Conservation (phyloP, 768 basidiomycete species). For the Pisolithus microcarpus region DNA sequence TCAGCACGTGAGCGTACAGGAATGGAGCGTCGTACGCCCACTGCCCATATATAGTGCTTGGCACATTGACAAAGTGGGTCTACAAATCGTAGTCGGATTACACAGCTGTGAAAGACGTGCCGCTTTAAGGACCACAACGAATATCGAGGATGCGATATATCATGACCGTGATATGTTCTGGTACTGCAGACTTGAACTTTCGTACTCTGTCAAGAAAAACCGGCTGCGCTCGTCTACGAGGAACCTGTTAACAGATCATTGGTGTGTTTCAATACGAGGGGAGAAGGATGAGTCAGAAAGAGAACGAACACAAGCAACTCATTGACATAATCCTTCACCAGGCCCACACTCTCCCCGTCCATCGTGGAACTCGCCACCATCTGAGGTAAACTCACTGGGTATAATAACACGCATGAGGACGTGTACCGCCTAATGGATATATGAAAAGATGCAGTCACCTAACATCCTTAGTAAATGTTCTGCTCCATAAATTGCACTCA, state of each 20-base stretch:
- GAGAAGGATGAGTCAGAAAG: neutral
- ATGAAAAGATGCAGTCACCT: conserved; percentile 46
- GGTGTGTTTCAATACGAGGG: neutral
- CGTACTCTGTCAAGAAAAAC: conserved; percentile 74
- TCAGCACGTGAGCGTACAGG: neutral
- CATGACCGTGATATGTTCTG: conserved; percentile 77
- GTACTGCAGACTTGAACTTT: conserved; percentile 67
- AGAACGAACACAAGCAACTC: conserved; percentile 70
- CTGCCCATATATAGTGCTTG: too few relatives aligned
- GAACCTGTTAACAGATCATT: conserved; percentile 44
- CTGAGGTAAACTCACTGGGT: conserved; percentile 81
- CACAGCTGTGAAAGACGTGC: neutral
- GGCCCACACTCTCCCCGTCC: conserved; percentile 76
- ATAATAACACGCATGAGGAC: conserved; percentile 2
- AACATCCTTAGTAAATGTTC: conserved; percentile 91
- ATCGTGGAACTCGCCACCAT: conserved; percentile 88
- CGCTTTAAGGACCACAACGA: neutral
- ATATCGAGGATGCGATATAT: conserved; percentile 13
- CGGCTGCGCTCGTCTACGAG: conserved; percentile 69
- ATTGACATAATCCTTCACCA: conserved; percentile 85
- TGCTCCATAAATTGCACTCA: conserved; percentile 89
- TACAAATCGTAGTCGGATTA: neutral
- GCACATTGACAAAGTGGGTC: too few relatives aligned
- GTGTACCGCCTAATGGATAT: neutral
- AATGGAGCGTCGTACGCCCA: too few relatives aligned